phyloP scores from a whole-genome alignment of 306 rosid species.

The Prunus fruticosa region DNA sequence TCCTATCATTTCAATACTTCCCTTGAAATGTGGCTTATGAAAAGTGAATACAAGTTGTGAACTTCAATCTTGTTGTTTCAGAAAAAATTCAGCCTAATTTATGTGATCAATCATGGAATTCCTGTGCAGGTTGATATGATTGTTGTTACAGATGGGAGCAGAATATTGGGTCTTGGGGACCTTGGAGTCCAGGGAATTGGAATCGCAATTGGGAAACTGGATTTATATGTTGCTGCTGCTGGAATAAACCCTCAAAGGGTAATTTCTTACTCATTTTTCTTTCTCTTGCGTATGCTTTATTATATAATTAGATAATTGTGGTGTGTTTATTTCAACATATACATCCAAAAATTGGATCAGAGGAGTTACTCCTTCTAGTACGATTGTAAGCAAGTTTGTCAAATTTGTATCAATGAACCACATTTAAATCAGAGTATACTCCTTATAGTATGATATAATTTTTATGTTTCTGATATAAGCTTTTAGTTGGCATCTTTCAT shows the following conservation, averaged over 20 bases:
- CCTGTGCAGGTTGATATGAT: slow-evolving; percentile 95
- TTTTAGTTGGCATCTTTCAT: too few species aligned
- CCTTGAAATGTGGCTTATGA: background rate
- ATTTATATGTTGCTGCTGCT: slow-evolving; percentile 97
- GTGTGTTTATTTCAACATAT: background rate
- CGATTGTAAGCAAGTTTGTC: slow-evolving; percentile 8
- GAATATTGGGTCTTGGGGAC: slow-evolving; percentile 98
- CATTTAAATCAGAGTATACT: background rate
- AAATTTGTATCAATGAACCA: background rate
- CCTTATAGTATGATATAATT: too few species aligned
- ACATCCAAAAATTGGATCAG: background rate
- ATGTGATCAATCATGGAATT: background rate
- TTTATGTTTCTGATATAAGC: too few species aligned
- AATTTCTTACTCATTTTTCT: slow-evolving; percentile 11
- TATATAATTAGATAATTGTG: slow-evolving; percentile 11
- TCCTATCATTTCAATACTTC: background rate
- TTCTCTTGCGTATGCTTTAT: background rate
- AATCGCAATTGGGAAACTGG: slow-evolving; percentile 91
- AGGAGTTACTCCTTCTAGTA: background rate
- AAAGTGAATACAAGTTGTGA: background rate
- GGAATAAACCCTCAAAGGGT: slow-evolving; percentile 99
- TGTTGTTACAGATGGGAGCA: slow-evolving; percentile 98
- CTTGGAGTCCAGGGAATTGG: slow-evolving; percentile 99
- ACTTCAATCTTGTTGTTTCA: background rate
- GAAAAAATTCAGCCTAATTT: background rate